These are phyloP conservation scores for Schwanniomyces sp. DNA, from an alignment of 805 yeast species.

Conservation along the genomic window DNA sequence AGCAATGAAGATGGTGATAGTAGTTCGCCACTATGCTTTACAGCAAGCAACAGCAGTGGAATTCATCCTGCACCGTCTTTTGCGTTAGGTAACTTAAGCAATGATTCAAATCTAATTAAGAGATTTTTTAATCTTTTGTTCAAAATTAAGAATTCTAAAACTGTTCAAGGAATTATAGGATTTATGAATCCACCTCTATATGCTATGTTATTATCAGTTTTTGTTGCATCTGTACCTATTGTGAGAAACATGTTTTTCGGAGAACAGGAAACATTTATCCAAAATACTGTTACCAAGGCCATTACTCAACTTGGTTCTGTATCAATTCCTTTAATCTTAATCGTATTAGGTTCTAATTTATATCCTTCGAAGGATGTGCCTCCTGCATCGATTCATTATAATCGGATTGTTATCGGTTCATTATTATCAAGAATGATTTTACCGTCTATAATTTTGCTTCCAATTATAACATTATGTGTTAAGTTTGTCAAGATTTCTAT, in stretches of 20 bases:
- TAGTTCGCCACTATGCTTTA: not conserved
- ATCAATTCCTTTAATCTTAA: constrained; percentile 73
- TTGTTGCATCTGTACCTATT: constrained; percentile 66
- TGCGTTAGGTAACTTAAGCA: not conserved
- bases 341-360: constrained; percentile 77
- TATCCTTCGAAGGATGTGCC: constrained; percentile 69
- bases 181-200: constrained; percentile 83
- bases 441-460: constrained; percentile 67
- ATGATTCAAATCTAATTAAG: not conserved
- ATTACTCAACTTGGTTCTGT: constrained; percentile 69
- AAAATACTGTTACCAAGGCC: constrained; percentile 64
- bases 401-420: constrained; percentile 65
- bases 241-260: constrained; percentile 59
- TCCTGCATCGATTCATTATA: constrained; percentile 61
- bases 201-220: constrained; percentile 67
- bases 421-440: constrained; percentile 75
- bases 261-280: constrained; percentile 53
- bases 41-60: not conserved
- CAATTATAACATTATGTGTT: constrained; percentile 63
- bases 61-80: not conserved
- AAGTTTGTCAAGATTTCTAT: constrained; percentile 65
- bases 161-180: constrained; percentile 24
- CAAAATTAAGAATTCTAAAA: constrained; percentile 5
- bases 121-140: not conserved
- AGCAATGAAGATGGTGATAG: not conserved